A percentile compares a stretch with the other conserved stretches of the same genome.
Conservation (phyloP, 495 filamentous ascomycete genomes). For the Symbiotaphrina buchneri region DNA sequence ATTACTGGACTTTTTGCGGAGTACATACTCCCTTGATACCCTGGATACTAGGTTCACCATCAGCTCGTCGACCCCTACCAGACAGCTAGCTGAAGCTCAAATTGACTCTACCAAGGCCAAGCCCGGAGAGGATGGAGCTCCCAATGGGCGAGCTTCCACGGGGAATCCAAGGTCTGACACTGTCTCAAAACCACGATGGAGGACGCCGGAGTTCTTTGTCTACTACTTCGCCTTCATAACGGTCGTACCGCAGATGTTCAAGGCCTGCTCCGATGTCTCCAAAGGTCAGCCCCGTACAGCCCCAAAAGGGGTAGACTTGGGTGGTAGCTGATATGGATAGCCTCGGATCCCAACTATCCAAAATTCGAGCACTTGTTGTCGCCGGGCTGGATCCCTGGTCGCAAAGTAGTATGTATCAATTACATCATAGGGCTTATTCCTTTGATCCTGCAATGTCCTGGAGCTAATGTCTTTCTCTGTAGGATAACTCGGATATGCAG, state of each 20-base stretch:
- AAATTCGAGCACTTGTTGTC: constrained; percentile 50
- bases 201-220: constrained; percentile 62
- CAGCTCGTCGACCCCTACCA: constrained; percentile 41
- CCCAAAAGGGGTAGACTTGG: constrained; percentile 7
- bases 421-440: no score
- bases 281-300: constrained; percentile 45
- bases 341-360: constrained; percentile 57
- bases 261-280: constrained; percentile 66
- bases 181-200: constrained; percentile 46
- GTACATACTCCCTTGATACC: constrained; percentile 66
- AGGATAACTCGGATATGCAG: constrained; percentile 84
- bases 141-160: constrained; percentile 15
- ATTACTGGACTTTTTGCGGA: constrained; percentile 21
- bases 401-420: constrained; percentile 67
- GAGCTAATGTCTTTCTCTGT: constrained; percentile 3
- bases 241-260: constrained; percentile 76
- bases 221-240: constrained; percentile 53
- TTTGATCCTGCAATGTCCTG: not conserved
- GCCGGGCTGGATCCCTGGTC: constrained; percentile 84
- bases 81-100: constrained; percentile 13
- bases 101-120: constrained; percentile 12
- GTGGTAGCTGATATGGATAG: constrained; percentile 18
- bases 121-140: constrained; percentile 11
- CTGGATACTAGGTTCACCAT: constrained; percentile 81
- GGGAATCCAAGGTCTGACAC: constrained; percentile 19